These are phyloP conservation scores for Penicillium lagena DNA, from an alignment of 495 filamentous ascomycete genomes.

Conservation along the genomic window DNA sequence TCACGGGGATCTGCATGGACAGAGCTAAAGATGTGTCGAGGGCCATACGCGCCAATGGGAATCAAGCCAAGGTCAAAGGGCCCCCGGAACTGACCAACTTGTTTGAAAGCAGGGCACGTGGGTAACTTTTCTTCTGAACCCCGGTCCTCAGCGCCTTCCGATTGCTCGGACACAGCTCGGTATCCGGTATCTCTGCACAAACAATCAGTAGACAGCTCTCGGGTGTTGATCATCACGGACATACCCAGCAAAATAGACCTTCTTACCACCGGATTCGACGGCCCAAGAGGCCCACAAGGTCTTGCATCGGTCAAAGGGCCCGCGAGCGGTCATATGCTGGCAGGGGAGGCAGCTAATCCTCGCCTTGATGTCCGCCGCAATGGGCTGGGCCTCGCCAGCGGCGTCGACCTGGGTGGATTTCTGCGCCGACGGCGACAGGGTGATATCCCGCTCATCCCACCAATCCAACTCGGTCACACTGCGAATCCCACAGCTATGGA, in stretches of 20 bases:
- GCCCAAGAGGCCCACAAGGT: slow-evolving; percentile 91
- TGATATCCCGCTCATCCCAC: slow-evolving; percentile 83
- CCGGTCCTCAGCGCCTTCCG: slow-evolving; percentile 67
- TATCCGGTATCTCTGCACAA: slow-evolving; percentile 65
- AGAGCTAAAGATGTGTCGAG: slow-evolving; percentile 65
- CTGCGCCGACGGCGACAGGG: slow-evolving; percentile 39
- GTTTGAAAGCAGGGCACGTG: slow-evolving; percentile 76
- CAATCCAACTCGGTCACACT: slow-evolving; percentile 89
- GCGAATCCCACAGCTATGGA: slow-evolving; percentile 55
- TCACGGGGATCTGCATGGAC: slow-evolving; percentile 90
- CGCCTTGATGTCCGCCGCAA: slow-evolving; percentile 54
- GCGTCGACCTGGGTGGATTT: slow-evolving; percentile 15
- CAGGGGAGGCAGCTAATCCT: slow-evolving; percentile 75
- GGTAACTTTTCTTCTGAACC: slow-evolving; percentile 64
- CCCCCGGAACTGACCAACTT: slow-evolving; percentile 76
- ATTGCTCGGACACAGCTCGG: slow-evolving; percentile 64
- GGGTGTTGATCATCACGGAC: background rate
- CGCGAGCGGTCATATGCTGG: slow-evolving; percentile 74
- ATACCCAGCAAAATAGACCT: slow-evolving; percentile 42
- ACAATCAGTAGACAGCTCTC: slow-evolving; percentile 4
- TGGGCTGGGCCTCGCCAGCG: slow-evolving; percentile 20
- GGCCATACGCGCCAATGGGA: slow-evolving; percentile 88
- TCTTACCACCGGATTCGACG: slow-evolving; percentile 58
- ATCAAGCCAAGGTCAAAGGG: slow-evolving; percentile 92
- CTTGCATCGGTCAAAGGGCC: slow-evolving; percentile 56